phyloP scores from a whole-genome alignment of 2,329 filamentous ascomycete genomes.

The Fusarium humuli region DNA sequence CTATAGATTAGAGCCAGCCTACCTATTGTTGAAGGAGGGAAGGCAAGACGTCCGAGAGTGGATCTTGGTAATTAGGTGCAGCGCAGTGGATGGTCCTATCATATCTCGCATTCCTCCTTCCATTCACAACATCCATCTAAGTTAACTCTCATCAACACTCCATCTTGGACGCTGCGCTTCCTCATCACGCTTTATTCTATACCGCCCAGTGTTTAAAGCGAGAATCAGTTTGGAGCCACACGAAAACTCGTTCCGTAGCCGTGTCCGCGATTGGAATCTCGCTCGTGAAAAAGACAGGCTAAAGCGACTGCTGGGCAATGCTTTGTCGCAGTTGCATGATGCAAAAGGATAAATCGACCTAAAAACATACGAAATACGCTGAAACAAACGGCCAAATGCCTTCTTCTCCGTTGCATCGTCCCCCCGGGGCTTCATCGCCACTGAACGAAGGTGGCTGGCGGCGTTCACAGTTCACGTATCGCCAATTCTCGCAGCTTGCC shows the following conservation, averaged over 20 bases:
- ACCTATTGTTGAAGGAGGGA: no score
- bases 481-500: slow-evolving; percentile 81
- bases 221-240: neutral
- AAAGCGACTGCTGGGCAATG: slow-evolving; percentile 7
- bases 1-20: neutral
- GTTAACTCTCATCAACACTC: slow-evolving; percentile 7
- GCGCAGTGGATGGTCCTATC: slow-evolving; percentile 14
- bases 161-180: neutral
- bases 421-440: slow-evolving; percentile 45
- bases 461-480: slow-evolving; percentile 84
- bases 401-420: slow-evolving; percentile 33
- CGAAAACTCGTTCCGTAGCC: neutral
- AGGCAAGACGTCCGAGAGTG: slow-evolving; percentile 10
- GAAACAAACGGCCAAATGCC: slow-evolving; percentile 33
- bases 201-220: neutral
- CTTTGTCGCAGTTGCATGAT: slow-evolving; percentile 12
- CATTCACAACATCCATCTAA: slow-evolving; percentile 17
- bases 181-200: neutral
- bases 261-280: neutral
- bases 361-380: neutral
- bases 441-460: slow-evolving; percentile 42
- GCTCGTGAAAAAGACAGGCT: slow-evolving; percentile 4
- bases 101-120: slow-evolving; percentile 1
- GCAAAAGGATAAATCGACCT: slow-evolving; percentile 1
- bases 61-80: slow-evolving; percentile 7